phyloP scores from a whole-genome alignment of 306 rosid genomes.

The Fragaria nilgerrensis region DNA sequence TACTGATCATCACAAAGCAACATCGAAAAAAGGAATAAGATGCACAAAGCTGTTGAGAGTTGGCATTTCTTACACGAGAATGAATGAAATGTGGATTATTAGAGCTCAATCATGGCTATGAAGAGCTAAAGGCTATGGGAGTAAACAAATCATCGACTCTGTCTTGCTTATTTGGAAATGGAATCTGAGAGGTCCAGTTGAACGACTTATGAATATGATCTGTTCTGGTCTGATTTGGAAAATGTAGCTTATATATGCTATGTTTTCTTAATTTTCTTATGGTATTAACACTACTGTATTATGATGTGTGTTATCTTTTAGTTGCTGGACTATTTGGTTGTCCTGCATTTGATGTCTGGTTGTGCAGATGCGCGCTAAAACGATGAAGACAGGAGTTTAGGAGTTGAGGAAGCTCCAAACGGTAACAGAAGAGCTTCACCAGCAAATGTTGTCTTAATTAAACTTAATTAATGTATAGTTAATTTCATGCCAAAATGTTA shows the following conservation, averaged over 20 bases:
- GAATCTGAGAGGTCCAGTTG: too few relatives aligned
- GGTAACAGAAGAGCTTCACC: neutral
- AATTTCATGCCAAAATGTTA: neutral
- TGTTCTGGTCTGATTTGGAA: neutral
- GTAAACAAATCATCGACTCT: neutral
- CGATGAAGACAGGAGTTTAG: neutral
- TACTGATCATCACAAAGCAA: conserved; percentile 5
- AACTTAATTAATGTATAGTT: neutral
- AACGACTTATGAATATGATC: too few relatives aligned
- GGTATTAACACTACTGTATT: neutral
- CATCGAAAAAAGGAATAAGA: neutral
- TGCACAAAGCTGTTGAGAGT: conserved; percentile 13
- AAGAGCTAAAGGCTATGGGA: neutral
- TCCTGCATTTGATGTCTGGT: conserved; percentile 1
- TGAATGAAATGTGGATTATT: too few relatives aligned
- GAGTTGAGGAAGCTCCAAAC: neutral
- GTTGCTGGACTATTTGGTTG: conserved; percentile 1
- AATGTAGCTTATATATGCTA: too few relatives aligned
- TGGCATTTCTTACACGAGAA: conserved; percentile 14
- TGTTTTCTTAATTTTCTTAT: too few relatives aligned
- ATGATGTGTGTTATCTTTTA: neutral
- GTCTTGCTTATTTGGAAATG: neutral
- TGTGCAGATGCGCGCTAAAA: neutral
- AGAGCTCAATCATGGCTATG: neutral
- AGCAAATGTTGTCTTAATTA: neutral